phyloP scores from a whole-genome alignment of 345 rosid genomes.

The Passiflora organensis region DNA sequence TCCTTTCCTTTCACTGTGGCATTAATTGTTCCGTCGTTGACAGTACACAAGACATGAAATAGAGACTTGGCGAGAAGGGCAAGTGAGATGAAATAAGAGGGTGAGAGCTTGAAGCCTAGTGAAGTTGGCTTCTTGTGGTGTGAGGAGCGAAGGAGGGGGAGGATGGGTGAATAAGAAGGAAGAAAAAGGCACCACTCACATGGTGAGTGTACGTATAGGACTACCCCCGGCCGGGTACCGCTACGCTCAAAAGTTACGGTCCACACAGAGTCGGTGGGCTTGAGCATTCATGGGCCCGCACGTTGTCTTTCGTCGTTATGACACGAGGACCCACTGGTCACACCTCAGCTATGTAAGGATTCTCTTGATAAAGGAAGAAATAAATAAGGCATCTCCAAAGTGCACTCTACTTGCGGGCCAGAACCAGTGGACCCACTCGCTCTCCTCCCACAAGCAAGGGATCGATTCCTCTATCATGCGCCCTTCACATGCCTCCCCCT shows the following conservation, averaged over 20 bases:
- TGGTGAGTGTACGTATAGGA: slow-evolving; percentile 1
- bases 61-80: too few species aligned
- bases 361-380: slow-evolving; percentile 77
- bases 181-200: slow-evolving; percentile 29
- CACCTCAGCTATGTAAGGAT: slow-evolving; percentile 43
- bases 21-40: too few species aligned
- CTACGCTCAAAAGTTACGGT: slow-evolving; percentile 17
- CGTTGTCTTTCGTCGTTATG: slow-evolving; percentile 18
- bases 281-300: slow-evolving; percentile 41
- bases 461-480: slow-evolving; percentile 50
- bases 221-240: too few species aligned
- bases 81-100: slow-evolving; percentile 1
- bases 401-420: slow-evolving; percentile 41
- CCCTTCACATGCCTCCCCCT: slow-evolving; percentile 20
- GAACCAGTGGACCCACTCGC: slow-evolving; percentile 48
- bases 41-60: too few species aligned
- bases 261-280: slow-evolving; percentile 52
- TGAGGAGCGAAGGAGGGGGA: neutral
- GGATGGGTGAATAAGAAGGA: slow-evolving; percentile 60
- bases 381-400: slow-evolving; percentile 33
- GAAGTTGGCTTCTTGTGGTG: slow-evolving; percentile 3
- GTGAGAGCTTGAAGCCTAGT: slow-evolving; percentile 8
- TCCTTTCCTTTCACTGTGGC: too few species aligned
- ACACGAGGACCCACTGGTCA: slow-evolving; percentile 37
- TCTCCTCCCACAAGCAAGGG: slow-evolving; percentile 78